Evolutionary conservation across 2,329 filamentous ascomycete genomes (phyloP).

Genomic region (Ophiostoma novo-ulmi): DNA sequence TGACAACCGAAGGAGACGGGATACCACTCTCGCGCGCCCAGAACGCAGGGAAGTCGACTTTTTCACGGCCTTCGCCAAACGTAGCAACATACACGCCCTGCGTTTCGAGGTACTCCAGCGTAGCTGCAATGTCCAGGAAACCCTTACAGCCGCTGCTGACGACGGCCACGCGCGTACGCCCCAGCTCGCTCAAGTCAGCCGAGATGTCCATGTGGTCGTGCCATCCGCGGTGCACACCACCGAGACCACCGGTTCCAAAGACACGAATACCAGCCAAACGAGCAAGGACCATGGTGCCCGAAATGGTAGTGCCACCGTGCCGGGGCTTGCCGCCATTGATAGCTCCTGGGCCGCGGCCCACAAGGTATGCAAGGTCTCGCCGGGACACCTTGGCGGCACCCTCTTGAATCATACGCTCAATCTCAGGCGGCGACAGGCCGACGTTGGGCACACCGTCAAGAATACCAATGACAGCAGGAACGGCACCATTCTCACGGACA

Average conservation of each 20-base stretch:
- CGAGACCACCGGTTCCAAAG: slow-evolving; percentile 91
- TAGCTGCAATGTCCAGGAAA: slow-evolving; percentile 86
- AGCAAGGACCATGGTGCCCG: slow-evolving; percentile 87
- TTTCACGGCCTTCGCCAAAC: slow-evolving; percentile 66
- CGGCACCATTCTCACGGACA: slow-evolving; percentile 71
- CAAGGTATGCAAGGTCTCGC: slow-evolving; percentile 76
- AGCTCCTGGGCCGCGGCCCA: slow-evolving; percentile 43
- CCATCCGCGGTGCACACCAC: slow-evolving; percentile 86
- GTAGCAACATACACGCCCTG: slow-evolving; percentile 79
- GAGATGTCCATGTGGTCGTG: slow-evolving; percentile 88
- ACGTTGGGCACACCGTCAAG: slow-evolving; percentile 77
- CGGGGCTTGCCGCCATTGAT: slow-evolving; percentile 48
- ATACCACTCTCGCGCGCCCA: slow-evolving; percentile 84
- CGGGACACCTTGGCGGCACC: slow-evolving; percentile 78
- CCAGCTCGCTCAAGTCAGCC: slow-evolving; percentile 89
- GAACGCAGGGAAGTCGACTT: slow-evolving; percentile 85
- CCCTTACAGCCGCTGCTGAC: slow-evolving; percentile 91
- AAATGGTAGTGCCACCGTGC: slow-evolving; percentile 88
- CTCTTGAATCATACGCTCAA: slow-evolving; percentile 66
- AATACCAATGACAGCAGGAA: slow-evolving; percentile 88
- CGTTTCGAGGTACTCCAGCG: slow-evolving; percentile 70
- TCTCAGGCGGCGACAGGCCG: slow-evolving; percentile 66
- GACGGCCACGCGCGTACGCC: slow-evolving; percentile 81
- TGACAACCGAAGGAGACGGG: slow-evolving; percentile 69
- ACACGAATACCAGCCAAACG: slow-evolving; percentile 81